These are phyloP conservation scores for Phaffia rhodozyma DNA, from an alignment of 1,284 basidiomycete species.

Conservation along the genomic window DNA sequence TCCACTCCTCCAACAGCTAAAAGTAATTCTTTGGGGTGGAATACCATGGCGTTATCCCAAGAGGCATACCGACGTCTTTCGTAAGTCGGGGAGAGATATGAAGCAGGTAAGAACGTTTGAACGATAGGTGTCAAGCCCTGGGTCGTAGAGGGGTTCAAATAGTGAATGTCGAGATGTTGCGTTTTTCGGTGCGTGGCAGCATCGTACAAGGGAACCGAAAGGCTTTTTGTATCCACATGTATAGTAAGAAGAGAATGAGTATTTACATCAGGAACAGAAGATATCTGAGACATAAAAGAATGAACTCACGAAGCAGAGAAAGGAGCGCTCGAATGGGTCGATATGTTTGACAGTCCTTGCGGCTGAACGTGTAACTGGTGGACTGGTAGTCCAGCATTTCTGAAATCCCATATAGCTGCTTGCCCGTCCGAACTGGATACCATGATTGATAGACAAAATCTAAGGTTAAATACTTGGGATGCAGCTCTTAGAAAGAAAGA, in stretches of 20 bases:
- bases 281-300: background rate
- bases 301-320: slow-evolving; percentile 72
- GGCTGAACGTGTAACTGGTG: slow-evolving; percentile 57
- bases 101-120: slow-evolving; percentile 11
- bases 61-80: slow-evolving; percentile 27
- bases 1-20: slow-evolving; percentile 12
- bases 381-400: slow-evolving; percentile 51
- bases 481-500: background rate
- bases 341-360: slow-evolving; percentile 68
- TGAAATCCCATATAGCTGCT: slow-evolving; percentile 84
- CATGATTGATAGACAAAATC: background rate
- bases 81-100: slow-evolving; percentile 10
- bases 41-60: slow-evolving; percentile 30
- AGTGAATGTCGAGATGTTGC: slow-evolving; percentile 32
- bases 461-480: background rate
- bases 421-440: slow-evolving; percentile 67
- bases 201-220: background rate
- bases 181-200: slow-evolving; percentile 24
- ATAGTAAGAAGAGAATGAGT: background rate
- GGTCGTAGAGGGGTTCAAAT: background rate
- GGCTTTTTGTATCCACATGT: slow-evolving; percentile 19
- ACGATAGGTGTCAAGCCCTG: background rate
- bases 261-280: slow-evolving; percentile 4
- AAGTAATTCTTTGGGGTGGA: slow-evolving; percentile 29
- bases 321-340: slow-evolving; percentile 71